Base-by-base conservation (phyloP, 2,329 filamentous ascomycete species). In the Botrytis fragariae region DNA sequence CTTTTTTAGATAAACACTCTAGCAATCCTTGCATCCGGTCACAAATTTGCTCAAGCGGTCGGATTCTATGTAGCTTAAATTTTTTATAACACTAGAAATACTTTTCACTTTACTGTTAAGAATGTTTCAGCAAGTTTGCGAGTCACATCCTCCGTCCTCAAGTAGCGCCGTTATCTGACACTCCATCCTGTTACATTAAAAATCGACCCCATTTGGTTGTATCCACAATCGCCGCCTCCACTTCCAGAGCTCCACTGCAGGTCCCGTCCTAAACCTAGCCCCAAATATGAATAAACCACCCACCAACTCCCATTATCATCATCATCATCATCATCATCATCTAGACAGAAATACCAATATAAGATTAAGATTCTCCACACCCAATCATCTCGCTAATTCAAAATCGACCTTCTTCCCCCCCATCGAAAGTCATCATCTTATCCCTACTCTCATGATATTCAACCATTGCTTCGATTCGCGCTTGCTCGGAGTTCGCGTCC, bases 91-190 rank as follows among this genome's bases (percentile, higher is more conserved):
- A n/a, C 10, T 51, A 51, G 12, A 29, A 18, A 2, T 25, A 18
- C n/a, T 54, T 7, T 14, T 16, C 22, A 3, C 12, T 4, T 9
- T 51, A 20, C 4, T 51, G 12, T 18, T 9, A 4, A 2, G 18
- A 3, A 39, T 12, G 0, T 22, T 35, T 54, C 12, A 6, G 7
- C 2, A 16, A 12, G 8, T 3, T 29, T 16, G 1, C 1, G 5
- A 54, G 3, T 16, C 4, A 29, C 5, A 22, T 32, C n/a, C 1
- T 37, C 4, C 0, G 1, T 10, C 18, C 3, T 12, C 25, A 54
- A 14, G 37, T 12, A 12, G 48, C 4, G 9, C 32, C 25, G 3
- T 54, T n/a, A 29, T 12, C 3, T 16, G 32, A n/a, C 1, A 6
- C 14, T 39, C 8, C 37, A 29, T 51, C 1, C 12, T 0, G 4